These are phyloP conservation scores for Warburgia ugandensis DNA, from an alignment of 164 flowering plant species.

Conservation along the genomic window DNA sequence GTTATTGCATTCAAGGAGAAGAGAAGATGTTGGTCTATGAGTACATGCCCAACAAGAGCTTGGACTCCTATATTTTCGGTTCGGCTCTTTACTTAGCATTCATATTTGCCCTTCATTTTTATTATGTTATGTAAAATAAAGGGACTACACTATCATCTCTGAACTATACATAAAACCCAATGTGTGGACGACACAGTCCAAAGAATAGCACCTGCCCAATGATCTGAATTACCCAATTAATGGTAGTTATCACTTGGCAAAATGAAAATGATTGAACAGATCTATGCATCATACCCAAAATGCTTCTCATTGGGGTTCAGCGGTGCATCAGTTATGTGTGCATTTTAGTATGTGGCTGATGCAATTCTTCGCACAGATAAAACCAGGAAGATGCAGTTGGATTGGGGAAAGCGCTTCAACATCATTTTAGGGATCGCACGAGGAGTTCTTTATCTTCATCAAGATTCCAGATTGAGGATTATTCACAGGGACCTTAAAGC, in stretches of 20 bases:
- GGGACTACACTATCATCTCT: too few species aligned
- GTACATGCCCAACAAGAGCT: slow-evolving; percentile 29
- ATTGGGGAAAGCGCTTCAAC: slow-evolving; percentile 51
- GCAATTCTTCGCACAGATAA: slow-evolving; percentile 25
- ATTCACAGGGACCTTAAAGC: slow-evolving; percentile 76
- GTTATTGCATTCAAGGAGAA: slow-evolving; percentile 27
- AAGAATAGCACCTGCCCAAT: too few species aligned
- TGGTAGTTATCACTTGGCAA: too few species aligned
- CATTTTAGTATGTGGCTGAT: too few species aligned
- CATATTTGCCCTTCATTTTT: background rate
- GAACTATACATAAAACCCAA: too few species aligned
- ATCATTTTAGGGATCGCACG: slow-evolving; percentile 74
- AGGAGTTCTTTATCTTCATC: slow-evolving; percentile 78
- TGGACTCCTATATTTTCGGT: slow-evolving; percentile 29
- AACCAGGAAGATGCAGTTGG: slow-evolving; percentile 27
- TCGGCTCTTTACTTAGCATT: background rate
- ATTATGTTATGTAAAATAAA: background rate
- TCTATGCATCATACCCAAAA: too few species aligned
- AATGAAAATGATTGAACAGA: too few species aligned
- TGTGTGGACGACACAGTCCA: too few species aligned
- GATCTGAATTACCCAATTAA: too few species aligned
- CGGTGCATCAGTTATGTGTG: background rate
- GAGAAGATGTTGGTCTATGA: slow-evolving; percentile 38
- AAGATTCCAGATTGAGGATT: slow-evolving; percentile 61
- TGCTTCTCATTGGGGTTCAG: too few species aligned